These are phyloP conservation scores for Lentinus tigrinus DNA, from an alignment of 768 basidiomycete genomes.

Conservation along the genomic window DNA sequence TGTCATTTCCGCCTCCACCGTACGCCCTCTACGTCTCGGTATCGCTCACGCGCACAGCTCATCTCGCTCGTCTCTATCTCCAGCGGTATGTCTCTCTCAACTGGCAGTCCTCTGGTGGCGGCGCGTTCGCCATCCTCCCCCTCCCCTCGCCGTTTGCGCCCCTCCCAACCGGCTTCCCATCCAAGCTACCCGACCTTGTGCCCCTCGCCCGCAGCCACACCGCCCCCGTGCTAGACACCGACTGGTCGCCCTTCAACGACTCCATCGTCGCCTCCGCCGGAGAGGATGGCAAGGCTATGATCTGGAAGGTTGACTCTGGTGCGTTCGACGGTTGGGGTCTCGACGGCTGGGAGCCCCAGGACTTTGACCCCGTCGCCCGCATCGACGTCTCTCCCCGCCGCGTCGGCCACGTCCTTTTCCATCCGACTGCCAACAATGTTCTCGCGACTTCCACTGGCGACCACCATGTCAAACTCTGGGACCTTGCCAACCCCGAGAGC, in stretches of 20 bases:
- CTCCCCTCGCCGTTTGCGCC: constrained; percentile 69
- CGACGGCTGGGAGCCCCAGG: constrained; percentile 78
- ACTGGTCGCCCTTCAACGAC: constrained; percentile 96
- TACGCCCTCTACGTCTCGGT: constrained; percentile 39
- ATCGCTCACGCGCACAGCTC: constrained; percentile 1
- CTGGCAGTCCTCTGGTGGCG: constrained; percentile 91
- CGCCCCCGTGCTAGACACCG: constrained; percentile 87
- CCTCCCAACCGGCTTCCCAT: constrained; percentile 51
- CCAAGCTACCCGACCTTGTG: constrained; percentile 87
- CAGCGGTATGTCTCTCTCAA: constrained; percentile 80
- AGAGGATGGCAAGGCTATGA: constrained; percentile 90
- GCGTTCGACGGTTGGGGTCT: constrained; percentile 82
- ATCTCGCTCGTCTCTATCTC: constrained; percentile 2
- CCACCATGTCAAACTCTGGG: constrained; percentile 88
- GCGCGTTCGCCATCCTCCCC: constrained; percentile 93
- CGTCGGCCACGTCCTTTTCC: constrained; percentile 92
- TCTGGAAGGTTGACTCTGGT: constrained; percentile 78
- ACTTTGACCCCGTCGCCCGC: constrained; percentile 82
- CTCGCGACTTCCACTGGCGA: constrained; percentile 84
- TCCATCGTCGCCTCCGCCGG: constrained; percentile 85
- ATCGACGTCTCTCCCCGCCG: constrained; percentile 83
- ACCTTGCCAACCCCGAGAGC: constrained; percentile 72
- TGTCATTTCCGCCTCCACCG: constrained; percentile 79
- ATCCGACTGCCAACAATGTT: constrained; percentile 86
- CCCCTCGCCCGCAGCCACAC: constrained; percentile 89